Evolutionary conservation across 2,329 filamentous ascomycete species (phyloP), one percentile per base, ranked within the genome.

Genomic region (Penicillium sp.): DNA sequence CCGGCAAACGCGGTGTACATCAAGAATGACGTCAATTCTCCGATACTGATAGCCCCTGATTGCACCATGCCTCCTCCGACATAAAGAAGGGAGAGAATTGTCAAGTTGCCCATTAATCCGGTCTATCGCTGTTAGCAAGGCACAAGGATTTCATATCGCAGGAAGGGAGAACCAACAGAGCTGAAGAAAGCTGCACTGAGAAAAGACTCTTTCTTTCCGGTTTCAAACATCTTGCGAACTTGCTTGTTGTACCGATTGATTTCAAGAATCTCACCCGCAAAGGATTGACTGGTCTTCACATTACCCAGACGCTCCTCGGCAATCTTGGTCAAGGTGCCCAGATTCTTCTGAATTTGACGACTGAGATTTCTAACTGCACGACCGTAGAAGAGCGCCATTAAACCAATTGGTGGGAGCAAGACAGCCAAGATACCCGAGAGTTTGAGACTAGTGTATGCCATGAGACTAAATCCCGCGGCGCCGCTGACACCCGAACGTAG

Each of bases 251-350:
- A 98, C 33, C 93, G 82, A 27, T 78, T 72, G 20, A 95, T 82
- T 68, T 98, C 92, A 52, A 92, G 82, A 9, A 89, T 79, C 62
- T 98, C 92, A 33, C 88, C 92, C 15, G 85, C 89, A 62, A 98
- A 98, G 10, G 92, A 89, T 66, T 98, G 92, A 54, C 87, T 93
- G 0, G 92, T 98, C 59, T 89, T 85, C 44, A 98, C 88, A 62
- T 96, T 98, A 38, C 92, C 90, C 14, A 98, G 71, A n/a, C 92
- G 81, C 65, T 98, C 93, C 69, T 98, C 93, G 0, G 92, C 92
- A 60, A 98, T 94, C 67, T 96, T 98, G 23, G 90, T 95, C 50
- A 98, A 69, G 0, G 85, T 85, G 51, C 92, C 92, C 9, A 98
- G 69, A 52, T 93, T 95, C 68, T 87, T 88, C 67, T 98, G 92